Evolutionary conservation across 495 filamentous ascomycete genomes (phyloP), one percentile per base, ranked within the genome.

Genomic region (Cercophora sp.): DNA sequence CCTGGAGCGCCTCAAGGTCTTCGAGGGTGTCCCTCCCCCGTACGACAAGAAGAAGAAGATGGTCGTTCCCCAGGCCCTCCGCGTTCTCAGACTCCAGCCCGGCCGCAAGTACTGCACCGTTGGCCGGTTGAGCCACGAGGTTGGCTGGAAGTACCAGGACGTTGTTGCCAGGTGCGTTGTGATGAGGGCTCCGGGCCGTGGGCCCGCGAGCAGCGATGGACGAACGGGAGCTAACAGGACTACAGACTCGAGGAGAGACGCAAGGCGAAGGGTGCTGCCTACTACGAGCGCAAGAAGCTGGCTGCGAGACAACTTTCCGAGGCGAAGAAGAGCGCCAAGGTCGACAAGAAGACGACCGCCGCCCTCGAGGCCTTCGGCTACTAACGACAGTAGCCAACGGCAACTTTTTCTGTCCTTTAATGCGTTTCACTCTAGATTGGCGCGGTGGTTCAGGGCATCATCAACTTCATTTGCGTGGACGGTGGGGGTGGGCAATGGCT

Each of bases 1-100:
- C 57, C 74, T 98, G 73, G 90, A 96, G 82, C 86, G 93, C 73
- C 88, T 98, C 53, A 97, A 97, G 88, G 89, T 94, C 70, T 98
- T 96, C 79, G 93, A 98, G 88, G 93, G 93, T 81, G 84, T 97
- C 63, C 93, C 93, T 65, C 91, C 93, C 72, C 92, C 93, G 63
- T 98, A 98, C 70, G 93, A 98, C 82, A 93, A 93, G 79, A 91
- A 94, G 85, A 97, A 98, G 88, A 86, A 95, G 72, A 85, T 97
- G 74, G 93, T 98, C 57, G 93, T 98, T 67, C 93, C 93, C 68
- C 93, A 97, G 84, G 93, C 93, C 61, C 84, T 98, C 60, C 85
- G 93, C 68, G 84, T 97, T 55, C 80, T 98, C 71, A 79, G 93
- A 67, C 81, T 98, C 65, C 91, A 96, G 81, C 93, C 93, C 65